These are phyloP conservation scores for Trametes versicolor DNA, from an alignment of 1,284 basidiomycete species.

Conservation along the genomic window DNA sequence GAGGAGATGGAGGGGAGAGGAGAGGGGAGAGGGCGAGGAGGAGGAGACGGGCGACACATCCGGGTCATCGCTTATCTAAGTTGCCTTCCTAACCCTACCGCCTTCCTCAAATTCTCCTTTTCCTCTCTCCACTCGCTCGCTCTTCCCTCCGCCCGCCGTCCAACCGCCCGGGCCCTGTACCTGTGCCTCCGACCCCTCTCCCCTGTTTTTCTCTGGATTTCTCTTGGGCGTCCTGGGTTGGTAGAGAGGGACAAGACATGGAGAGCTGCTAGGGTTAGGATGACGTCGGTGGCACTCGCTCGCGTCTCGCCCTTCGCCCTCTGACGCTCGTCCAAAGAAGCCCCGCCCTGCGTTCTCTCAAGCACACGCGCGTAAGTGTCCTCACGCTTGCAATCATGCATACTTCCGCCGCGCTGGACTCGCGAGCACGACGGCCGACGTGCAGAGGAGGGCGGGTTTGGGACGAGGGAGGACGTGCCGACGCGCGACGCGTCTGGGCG, in stretches of 20 bases:
- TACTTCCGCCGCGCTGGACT: neutral
- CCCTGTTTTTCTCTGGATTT: constrained; percentile 1
- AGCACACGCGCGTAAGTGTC: neutral
- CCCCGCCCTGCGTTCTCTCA: neutral
- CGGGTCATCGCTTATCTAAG: constrained; percentile 32
- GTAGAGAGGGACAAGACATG: too few relatives aligned
- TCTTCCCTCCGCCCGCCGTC: neutral
- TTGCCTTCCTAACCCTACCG: constrained; percentile 13
- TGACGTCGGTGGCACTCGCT: constrained; percentile 28
- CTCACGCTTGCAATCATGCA: neutral
- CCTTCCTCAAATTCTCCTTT: neutral
- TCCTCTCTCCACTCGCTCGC: neutral
- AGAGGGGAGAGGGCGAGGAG: constrained; percentile 11
- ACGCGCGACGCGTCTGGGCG: constrained; percentile 14
- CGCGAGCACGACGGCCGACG: neutral
- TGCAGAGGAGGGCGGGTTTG: neutral
- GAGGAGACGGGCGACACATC: constrained; percentile 8
- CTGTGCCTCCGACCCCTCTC: neutral
- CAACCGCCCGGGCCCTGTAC: neutral
- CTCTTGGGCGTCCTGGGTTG: too few relatives aligned
- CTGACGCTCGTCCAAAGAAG: neutral
- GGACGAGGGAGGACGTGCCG: neutral
- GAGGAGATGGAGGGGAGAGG: constrained; percentile 4
- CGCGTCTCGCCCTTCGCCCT: neutral
- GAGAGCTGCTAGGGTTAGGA: constrained; percentile 10